Base-by-base conservation (phyloP, 192 early-diverging fungal genomes). In the Coemansia sp. region DNA sequence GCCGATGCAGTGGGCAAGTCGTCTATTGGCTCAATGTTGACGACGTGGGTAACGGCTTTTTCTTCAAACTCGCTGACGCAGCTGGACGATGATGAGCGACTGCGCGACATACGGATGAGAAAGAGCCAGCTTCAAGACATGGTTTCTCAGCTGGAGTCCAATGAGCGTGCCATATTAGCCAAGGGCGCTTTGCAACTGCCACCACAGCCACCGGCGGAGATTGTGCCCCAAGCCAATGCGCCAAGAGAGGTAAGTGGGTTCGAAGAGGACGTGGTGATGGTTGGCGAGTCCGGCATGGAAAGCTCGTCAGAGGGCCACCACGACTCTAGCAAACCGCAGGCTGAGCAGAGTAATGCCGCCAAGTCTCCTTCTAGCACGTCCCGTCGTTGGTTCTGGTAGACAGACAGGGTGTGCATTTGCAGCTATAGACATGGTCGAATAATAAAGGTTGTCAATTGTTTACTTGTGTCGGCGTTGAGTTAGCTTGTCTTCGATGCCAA, bases 401-500 rank as follows among this genome's bases (percentile, higher is more conserved):
- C 24, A 28, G 9, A 4, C 10, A 9, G 21, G 9, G 14, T 38
- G 38, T 24, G 18, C 58, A 38, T 59, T 23, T 37, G 23, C 37
- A 59, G 51, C 51, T 26, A 55, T 55, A 55, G 51, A 40, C 24
- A 23, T 34, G 24, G 6, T 31, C 14, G 2, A 9, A 9, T 20
- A 45, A 21, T 45, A 45, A 45, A 45, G 5, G 18, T 45, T 18
- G 18, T 18, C 18, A 14, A 45, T 0, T 20, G 43, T 45, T 56
- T 5, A 33, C 34, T 66, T 57, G 36, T 58, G 35, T 0, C 56
- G 70, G 23, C 65, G 75, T 50, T 70, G 74, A 10, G 79, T 82
- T 58, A 83, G 36, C n/a, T 14, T 38, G 53, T 83, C 75, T 33
- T 71, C 48, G 11, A 97, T 84, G 14, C 85, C 84, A 9, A 95